These are phyloP conservation scores for Akanthomyces lecanii DNA, from an alignment of 2,329 filamentous ascomycete genomes.

Conservation along the genomic window DNA sequence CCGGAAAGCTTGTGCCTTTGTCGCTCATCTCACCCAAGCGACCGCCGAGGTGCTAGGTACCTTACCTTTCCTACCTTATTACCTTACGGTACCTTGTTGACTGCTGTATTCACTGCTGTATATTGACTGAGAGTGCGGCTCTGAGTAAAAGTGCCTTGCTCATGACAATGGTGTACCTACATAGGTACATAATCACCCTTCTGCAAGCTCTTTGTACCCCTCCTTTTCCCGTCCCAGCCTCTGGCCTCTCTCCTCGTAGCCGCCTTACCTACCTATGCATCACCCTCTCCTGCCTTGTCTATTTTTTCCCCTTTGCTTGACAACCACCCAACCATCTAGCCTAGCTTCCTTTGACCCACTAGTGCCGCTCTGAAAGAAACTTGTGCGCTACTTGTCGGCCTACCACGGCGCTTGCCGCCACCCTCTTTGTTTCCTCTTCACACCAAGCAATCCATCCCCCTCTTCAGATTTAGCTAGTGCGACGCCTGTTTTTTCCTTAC, in stretches of 20 bases:
- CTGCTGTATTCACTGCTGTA: too few species aligned
- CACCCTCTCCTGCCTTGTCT: not conserved
- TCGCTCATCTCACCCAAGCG: too few species aligned
- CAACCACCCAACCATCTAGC: not conserved
- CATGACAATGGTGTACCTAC: too few species aligned
- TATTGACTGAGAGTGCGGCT: too few species aligned
- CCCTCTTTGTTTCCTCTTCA: not conserved
- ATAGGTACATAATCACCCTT: too few species aligned
- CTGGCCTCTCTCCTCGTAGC: not conserved
- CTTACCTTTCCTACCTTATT: too few species aligned
- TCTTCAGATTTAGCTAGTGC: conserved; percentile 2
- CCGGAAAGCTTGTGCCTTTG: too few species aligned
- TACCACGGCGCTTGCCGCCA: conserved; percentile 15
- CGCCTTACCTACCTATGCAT: not conserved
- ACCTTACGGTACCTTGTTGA: too few species aligned
- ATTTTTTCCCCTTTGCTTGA: not conserved
- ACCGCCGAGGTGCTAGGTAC: too few species aligned
- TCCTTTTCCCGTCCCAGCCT: not conserved
- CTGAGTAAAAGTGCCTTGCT: too few species aligned
- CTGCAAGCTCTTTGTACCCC: not conserved
- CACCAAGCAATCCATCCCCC: not conserved
- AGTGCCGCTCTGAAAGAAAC: not conserved
- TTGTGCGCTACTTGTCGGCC: conserved; percentile 7
- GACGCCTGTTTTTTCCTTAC: not conserved
- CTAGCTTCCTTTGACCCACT: conserved; percentile 1